A percentile compares a stretch with the other conserved stretches of the same genome.
phyloP scores from a whole-genome alignment of 2,329 filamentous ascomycete species.

The Alternaria conjuncta region DNA sequence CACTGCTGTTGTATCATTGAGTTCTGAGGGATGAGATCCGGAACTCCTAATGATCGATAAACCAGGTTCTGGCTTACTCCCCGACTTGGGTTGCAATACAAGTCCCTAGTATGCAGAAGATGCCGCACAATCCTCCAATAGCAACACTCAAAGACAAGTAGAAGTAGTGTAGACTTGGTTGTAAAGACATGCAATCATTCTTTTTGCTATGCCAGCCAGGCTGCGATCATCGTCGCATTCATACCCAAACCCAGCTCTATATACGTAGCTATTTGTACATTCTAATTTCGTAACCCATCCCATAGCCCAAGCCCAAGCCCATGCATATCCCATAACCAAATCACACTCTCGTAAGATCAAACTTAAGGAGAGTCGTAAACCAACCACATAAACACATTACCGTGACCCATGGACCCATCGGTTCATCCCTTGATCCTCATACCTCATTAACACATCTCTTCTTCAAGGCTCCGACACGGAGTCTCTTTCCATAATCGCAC shows the following conservation, averaged over 20 bases:
- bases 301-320: background rate
- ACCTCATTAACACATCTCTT: background rate
- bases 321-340: background rate
- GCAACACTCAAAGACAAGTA: background rate
- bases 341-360: background rate
- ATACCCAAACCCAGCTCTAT: background rate
- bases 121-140: no score
- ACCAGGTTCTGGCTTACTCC: background rate
- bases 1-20: background rate
- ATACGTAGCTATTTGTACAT: background rate
- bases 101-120: no score
- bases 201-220: background rate
- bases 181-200: background rate
- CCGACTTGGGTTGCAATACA: no score
- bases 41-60: background rate
- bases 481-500: background rate
- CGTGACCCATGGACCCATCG: background rate
- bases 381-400: background rate
- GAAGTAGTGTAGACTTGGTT: background rate
- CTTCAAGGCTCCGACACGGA: background rate
- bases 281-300: background rate
- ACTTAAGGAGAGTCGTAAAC: background rate
- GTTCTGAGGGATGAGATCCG: background rate
- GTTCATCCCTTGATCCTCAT: background rate
- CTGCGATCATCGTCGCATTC: background rate